Percentiles rank a stretch among this genome's conserved stretches.
phyloP scores from a whole-genome alignment of 1,284 basidiomycete species.

The Cryptococcus sp. region DNA sequence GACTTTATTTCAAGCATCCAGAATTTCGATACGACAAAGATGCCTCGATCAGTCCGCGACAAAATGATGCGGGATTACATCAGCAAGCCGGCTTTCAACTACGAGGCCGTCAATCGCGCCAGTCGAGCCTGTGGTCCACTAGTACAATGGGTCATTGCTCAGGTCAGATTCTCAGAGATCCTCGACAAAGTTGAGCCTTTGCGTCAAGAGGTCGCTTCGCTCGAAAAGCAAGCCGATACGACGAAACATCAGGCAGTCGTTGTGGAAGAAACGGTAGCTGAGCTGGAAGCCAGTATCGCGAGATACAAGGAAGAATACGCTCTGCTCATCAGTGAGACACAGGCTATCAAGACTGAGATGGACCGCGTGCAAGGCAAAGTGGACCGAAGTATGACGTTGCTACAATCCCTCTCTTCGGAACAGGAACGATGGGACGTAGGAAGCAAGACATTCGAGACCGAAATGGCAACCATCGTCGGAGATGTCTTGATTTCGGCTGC shows the following conservation, averaged over 20 bases:
- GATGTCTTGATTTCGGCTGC: conserved; percentile 95
- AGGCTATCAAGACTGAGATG: conserved; percentile 97
- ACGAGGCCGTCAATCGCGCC: conserved; percentile 90
- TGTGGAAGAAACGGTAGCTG: conserved; percentile 87
- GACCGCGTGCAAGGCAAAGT: conserved; percentile 96
- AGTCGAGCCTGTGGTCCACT: conserved; percentile 97
- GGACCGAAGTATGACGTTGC: conserved; percentile 89
- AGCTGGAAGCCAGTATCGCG: conserved; percentile 88
- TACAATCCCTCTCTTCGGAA: conserved; percentile 93
- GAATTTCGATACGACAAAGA: conserved; percentile 91
- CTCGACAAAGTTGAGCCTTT: conserved; percentile 96
- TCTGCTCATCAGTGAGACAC: conserved; percentile 90
- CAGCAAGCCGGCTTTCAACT: conserved; percentile 86
- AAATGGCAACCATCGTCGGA: conserved; percentile 98
- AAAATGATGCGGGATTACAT: conserved; percentile 92
- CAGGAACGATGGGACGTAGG: conserved; percentile 90
- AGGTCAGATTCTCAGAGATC: conserved; percentile 96
- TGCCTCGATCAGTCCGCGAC: conserved; percentile 86
- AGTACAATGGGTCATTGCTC: conserved; percentile 97
- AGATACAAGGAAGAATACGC: conserved; percentile 98
- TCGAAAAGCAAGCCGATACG: conserved; percentile 85
- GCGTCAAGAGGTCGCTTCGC: conserved; percentile 87
- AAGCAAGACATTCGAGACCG: conserved; percentile 92
- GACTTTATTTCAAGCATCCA: conserved; percentile 97
- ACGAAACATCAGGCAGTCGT: conserved; percentile 88